These are phyloP conservation scores for Tricholomella constricta DNA, from an alignment of 768 basidiomycete genomes.

Conservation along the genomic window DNA sequence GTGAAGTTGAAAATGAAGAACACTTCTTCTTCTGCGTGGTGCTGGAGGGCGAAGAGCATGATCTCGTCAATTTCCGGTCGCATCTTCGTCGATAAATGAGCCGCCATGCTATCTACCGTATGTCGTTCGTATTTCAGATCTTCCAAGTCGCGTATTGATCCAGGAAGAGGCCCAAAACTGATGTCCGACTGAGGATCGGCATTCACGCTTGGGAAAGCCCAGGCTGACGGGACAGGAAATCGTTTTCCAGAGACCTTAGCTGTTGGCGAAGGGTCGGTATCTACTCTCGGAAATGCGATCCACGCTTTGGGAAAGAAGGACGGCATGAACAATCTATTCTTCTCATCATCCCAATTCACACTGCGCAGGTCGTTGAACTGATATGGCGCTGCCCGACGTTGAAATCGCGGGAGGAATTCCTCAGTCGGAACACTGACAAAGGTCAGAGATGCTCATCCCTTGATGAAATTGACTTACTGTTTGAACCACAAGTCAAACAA, in stretches of 20 bases:
- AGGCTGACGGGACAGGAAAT: too few species aligned
- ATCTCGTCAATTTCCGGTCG: constrained; percentile 33
- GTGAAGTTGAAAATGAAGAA: constrained; percentile 51
- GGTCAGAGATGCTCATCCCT: neutral
- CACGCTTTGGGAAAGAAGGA: constrained; percentile 29
- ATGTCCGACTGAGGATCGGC: neutral
- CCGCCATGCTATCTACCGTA: constrained; percentile 26
- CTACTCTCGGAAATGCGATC: constrained; percentile 6
- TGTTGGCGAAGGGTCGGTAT: too few species aligned
- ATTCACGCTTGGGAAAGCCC: too few species aligned
- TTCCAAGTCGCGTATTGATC: neutral
- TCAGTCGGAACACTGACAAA: constrained; percentile 47
- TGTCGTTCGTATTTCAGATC: constrained; percentile 18
- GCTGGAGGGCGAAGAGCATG: constrained; percentile 43
- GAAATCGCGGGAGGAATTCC: constrained; percentile 48
- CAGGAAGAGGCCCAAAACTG: constrained; percentile 7
- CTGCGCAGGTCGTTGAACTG: constrained; percentile 40
- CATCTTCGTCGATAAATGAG: constrained; percentile 25
- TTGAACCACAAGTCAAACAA: constrained; percentile 70
- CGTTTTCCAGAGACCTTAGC: too few species aligned
- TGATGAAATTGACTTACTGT: constrained; percentile 44
- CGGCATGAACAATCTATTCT: constrained; percentile 29
- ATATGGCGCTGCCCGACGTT: constrained; percentile 43
- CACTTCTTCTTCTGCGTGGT: constrained; percentile 57
- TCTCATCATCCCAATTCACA: constrained; percentile 40